phyloP scores from a whole-genome alignment of 768 basidiomycete genomes.

The Sporobolomyces roseus region DNA sequence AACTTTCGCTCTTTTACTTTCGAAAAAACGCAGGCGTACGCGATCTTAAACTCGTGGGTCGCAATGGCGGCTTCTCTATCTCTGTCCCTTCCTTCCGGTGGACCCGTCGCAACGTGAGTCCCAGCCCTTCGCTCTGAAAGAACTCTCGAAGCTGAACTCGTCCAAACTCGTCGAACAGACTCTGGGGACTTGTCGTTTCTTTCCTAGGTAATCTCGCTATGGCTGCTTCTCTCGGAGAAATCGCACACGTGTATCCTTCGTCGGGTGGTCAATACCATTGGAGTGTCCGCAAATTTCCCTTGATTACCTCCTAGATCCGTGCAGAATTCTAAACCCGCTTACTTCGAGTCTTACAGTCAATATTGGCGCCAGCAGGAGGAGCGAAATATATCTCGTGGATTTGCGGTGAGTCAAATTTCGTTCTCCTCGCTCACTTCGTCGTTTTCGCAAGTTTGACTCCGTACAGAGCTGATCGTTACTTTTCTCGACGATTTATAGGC shows the following conservation, averaged over 20 bases:
- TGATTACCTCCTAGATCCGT: too few species aligned
- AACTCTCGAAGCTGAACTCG: too few species aligned
- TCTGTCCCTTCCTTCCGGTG: slow-evolving; percentile 35
- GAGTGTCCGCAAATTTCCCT: too few species aligned
- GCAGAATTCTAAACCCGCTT: too few species aligned
- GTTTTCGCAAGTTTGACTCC: not conserved
- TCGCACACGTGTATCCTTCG: slow-evolving; percentile 32
- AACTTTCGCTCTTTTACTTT: not conserved
- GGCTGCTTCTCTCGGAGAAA: slow-evolving; percentile 3
- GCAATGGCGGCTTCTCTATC: slow-evolving; percentile 33
- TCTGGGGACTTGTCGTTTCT: slow-evolving; percentile 24
- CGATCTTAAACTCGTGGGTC: slow-evolving; percentile 28
- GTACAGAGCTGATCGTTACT: too few species aligned
- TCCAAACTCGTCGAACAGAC: not conserved
- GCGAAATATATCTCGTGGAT: slow-evolving; percentile 1
- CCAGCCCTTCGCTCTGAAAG: not conserved
- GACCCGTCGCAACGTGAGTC: slow-evolving; percentile 28
- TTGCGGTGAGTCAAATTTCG: not conserved
- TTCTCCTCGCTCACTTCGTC: slow-evolving; percentile 3
- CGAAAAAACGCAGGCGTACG: not conserved
- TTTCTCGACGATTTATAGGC: too few species aligned
- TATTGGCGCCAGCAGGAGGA: slow-evolving; percentile 17
- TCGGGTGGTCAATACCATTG: slow-evolving; percentile 28
- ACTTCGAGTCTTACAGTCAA: too few species aligned
- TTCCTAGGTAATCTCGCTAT: slow-evolving; percentile 18